phyloP scores from a whole-genome alignment of 106 monocot genomes.

The Phalaenopsis equestris region DNA sequence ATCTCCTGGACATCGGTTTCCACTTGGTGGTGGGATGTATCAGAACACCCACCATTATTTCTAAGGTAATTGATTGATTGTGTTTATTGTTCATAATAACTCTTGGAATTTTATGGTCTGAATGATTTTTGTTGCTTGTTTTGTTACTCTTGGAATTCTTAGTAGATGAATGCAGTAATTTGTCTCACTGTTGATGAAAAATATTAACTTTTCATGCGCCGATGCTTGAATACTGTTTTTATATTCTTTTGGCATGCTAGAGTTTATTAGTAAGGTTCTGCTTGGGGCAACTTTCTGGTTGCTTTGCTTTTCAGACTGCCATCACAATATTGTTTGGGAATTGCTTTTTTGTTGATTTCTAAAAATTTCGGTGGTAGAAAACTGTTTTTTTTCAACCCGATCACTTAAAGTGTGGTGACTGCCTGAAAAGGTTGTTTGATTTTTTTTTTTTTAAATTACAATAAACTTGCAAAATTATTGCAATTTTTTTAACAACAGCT shows the following conservation, averaged over 20 bases:
- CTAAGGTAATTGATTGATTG: conserved; percentile 13
- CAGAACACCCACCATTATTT: conserved; percentile 16
- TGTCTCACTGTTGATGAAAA: not conserved
- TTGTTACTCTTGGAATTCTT: not conserved
- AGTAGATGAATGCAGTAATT: not conserved
- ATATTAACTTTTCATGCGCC: not conserved
- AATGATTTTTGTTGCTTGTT: not conserved
- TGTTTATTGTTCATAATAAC: not conserved
- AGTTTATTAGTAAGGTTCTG: not conserved
- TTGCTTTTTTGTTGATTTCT: no score
- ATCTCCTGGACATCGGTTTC: conserved; percentile 15
- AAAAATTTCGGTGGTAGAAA: no score
- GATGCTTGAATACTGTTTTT: not conserved
- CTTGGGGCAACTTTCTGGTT: no score
- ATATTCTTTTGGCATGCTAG: not conserved
- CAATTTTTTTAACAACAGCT: no score
- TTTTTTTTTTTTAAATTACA: no score
- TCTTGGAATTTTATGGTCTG: not conserved
- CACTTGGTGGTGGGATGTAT: conserved; percentile 20
- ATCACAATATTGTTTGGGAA: no score
- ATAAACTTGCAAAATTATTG: no score
- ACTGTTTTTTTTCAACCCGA: no score
- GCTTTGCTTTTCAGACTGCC: no score
- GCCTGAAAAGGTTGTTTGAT: no score
- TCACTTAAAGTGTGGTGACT: no score